Evolutionary conservation across 1,139 yeast species (phyloP), one percentile per base, ranked within the genome.

Genomic region (Sugiyamaella paludigena): DNA sequence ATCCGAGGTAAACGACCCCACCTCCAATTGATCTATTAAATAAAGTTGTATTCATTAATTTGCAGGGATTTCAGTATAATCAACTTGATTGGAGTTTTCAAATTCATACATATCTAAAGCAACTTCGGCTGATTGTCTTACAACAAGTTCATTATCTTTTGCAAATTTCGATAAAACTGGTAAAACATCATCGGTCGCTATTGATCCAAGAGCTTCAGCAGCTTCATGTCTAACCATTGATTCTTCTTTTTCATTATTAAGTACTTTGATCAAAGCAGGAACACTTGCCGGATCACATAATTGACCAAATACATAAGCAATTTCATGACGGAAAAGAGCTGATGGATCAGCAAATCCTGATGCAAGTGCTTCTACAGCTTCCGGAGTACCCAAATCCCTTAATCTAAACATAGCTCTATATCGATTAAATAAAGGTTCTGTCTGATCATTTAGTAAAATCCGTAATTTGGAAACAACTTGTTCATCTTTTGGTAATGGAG

Each of bases 141-240:
- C 98, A 44, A 94, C 98, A 51, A 78, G 80, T 61, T 87, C 96
- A 54, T 80, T 75, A 66, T 94, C 98, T 60, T 81, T 75, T 61
- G 91, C 78, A 69, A 86, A 87, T 39, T 82, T 75, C 66, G 86
- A 79, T 63, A 94, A 79, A 35, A 92, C 84, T 13, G 97, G 97
- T 58, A 91, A 77, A 44, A 92, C 95, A 51, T 91, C 97, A 61
- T 87, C 96, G n/a, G 97, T 87, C 26, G 96, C 98, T 66, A 94
- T 92, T 28, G 96, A 80, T 24, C 98, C 98, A 60, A 94, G 77
- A 28, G 98, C 98, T 72, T 94, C 99, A 29, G 98, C 98, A 50
- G 98, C 98, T 72, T 94, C 99, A 67, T 94, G 99, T 73, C 99
- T 84, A 32, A 94, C 98, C 98, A 94, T 94, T 53, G 95, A 95